Evolutionary conservation across 345 rosid species (phyloP).

Genomic region (Kandelia obovata): DNA sequence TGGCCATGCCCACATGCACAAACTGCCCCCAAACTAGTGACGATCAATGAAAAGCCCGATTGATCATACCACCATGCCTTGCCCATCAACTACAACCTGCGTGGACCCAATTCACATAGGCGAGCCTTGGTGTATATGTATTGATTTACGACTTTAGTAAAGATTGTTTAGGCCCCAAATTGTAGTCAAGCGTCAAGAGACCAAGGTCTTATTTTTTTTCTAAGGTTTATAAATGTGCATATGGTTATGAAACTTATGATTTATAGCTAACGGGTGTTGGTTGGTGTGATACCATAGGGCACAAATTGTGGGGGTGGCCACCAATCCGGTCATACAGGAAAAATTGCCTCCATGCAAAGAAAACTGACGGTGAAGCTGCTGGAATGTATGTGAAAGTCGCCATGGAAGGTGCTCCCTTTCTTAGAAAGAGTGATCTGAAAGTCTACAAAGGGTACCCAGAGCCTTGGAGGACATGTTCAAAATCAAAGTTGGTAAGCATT

Average conservation of each 20-base stretch:
- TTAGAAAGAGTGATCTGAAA: constrained; percentile 65
- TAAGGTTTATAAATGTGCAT: too few relatives aligned
- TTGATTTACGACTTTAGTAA: too few relatives aligned
- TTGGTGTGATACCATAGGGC: constrained; percentile 34
- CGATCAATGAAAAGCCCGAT: not conserved
- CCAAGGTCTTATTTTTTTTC: too few relatives aligned
- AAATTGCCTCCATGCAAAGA: constrained; percentile 39
- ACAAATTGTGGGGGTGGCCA: constrained; percentile 80
- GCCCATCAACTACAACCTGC: constrained; percentile 32
- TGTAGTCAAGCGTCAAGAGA: too few relatives aligned
- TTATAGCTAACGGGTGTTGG: not conserved
- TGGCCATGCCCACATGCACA: constrained; percentile 11
- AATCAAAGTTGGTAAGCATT: constrained; percentile 39
- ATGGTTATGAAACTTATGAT: too few relatives aligned
- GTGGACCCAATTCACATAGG: constrained; percentile 37
- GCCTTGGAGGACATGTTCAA: constrained; percentile 68
- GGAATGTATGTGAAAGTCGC: constrained; percentile 58
- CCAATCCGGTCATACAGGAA: constrained; percentile 62
- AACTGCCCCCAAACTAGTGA: not conserved
- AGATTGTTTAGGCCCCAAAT: too few relatives aligned
- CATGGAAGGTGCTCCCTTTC: constrained; percentile 75
- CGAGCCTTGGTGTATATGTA: too few relatives aligned
- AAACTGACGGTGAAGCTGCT: constrained; percentile 20
- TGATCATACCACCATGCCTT: constrained; percentile 6
- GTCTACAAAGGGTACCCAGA: constrained; percentile 45